A percentile compares a stretch with the other conserved stretches of the same genome.
These are phyloP conservation scores for Cryphonectria carpinicola DNA, from an alignment of 2,329 filamentous ascomycete genomes.

Conservation along the genomic window DNA sequence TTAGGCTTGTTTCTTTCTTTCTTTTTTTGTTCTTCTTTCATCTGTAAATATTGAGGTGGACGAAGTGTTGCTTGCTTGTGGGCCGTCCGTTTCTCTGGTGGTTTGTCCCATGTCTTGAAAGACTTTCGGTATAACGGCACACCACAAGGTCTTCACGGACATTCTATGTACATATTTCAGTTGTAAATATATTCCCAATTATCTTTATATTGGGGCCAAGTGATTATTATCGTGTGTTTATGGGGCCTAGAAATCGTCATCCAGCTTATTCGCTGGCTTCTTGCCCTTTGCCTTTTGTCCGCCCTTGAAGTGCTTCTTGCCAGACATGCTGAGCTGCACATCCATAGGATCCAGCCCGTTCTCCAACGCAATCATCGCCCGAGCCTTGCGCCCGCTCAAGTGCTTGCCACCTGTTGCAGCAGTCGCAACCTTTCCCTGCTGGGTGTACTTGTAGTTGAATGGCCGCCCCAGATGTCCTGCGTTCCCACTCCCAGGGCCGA, in stretches of 20 bases:
- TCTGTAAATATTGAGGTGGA: not conserved
- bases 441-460: slow-evolving; percentile 87
- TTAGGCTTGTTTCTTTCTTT: too few relatives aligned
- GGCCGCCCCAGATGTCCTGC: slow-evolving; percentile 74
- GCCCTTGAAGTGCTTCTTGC: slow-evolving; percentile 97
- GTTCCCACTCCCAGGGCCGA: slow-evolving; percentile 65
- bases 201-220: not conserved
- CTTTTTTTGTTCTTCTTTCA: not conserved
- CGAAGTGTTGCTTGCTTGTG: not conserved
- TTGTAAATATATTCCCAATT: not conserved
- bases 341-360: slow-evolving; percentile 84
- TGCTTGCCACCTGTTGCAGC: slow-evolving; percentile 54
- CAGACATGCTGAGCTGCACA: slow-evolving; percentile 57
- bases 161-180: not conserved
- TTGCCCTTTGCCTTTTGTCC: slow-evolving; percentile 64
- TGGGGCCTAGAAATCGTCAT: slow-evolving; percentile 35
- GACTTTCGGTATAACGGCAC: not conserved
- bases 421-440: slow-evolving; percentile 65
- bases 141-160: not conserved
- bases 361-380: slow-evolving; percentile 79
- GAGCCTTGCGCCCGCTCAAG: slow-evolving; percentile 81
- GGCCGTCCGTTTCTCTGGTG: not conserved
- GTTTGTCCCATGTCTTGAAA: not conserved
- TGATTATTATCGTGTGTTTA: not conserved
- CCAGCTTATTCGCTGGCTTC: slow-evolving; percentile 48